phyloP scores from a whole-genome alignment of 108 stramenopile species.

The Schizochytrium sp. region DNA sequence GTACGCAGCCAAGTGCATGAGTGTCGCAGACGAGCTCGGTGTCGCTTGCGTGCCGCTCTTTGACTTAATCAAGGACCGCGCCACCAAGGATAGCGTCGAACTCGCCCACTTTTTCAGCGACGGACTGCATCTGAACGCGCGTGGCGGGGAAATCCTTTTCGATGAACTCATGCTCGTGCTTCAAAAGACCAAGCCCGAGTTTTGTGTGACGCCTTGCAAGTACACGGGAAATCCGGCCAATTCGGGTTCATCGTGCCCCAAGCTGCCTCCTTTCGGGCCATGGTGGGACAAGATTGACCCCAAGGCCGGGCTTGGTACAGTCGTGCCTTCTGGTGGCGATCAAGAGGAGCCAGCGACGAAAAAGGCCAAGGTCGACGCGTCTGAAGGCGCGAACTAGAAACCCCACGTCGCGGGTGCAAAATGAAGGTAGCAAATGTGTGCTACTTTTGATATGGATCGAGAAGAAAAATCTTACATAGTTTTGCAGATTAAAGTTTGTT shows the following conservation, averaged over 20 bases:
- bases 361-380: neutral
- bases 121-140: neutral
- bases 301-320: neutral
- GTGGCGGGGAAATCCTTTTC: neutral
- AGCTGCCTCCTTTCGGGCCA: neutral
- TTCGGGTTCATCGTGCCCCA: neutral
- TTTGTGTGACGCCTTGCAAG: neutral
- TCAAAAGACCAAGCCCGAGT: neutral
- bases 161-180: neutral
- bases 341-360: neutral
- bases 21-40: neutral
- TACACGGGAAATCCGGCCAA: conserved; percentile 8
- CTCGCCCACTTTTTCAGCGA: neutral
- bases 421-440: too few relatives aligned
- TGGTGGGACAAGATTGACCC: conserved; percentile 6
- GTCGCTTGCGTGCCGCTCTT: neutral
- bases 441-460: too few relatives aligned
- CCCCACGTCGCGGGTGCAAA: too few relatives aligned
- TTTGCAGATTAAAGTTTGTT: neutral
- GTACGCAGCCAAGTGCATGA: neutral
- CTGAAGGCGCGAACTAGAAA: too few relatives aligned
- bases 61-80: neutral
- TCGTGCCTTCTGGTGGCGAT: neutral
- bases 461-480: neutral
- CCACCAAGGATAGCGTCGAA: neutral